Evolutionary conservation across 768 basidiomycete genomes (phyloP).

Genomic region (Tricholoma terreum): DNA sequence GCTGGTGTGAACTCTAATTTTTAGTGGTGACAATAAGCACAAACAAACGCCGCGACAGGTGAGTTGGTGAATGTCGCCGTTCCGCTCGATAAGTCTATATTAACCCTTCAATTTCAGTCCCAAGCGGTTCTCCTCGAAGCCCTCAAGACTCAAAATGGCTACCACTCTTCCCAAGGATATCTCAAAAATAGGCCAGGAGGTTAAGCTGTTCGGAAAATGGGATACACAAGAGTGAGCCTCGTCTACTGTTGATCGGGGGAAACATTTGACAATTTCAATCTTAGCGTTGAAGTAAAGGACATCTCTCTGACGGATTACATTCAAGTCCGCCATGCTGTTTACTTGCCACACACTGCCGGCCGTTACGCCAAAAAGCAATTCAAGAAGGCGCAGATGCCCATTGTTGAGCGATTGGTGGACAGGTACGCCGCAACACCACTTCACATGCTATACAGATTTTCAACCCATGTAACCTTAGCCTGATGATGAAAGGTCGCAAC

Average conservation of each 20-base stretch:
- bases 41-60: conserved; percentile 41
- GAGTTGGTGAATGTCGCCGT: conserved; percentile 24
- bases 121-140: conserved; percentile 32
- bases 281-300: conserved; percentile 96
- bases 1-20: conserved; percentile 41
- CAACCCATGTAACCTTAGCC: conserved; percentile 39
- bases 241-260: not conserved
- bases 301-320: conserved; percentile 99
- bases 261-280: not conserved
- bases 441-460: not conserved
- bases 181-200: conserved; percentile 75
- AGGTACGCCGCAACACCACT: conserved; percentile 53
- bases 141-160: conserved; percentile 54
- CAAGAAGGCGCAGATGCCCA: conserved; percentile 99
- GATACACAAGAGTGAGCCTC: conserved; percentile 87
- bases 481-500: conserved; percentile 99
- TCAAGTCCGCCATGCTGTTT: conserved; percentile 97
- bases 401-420: conserved; percentile 98
- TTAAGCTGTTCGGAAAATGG: conserved; percentile 99
- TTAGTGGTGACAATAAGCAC: conserved; percentile 40
- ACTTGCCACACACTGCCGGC: conserved; percentile 97
- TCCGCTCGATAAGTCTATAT: conserved; percentile 31
- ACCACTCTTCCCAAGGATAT: conserved; percentile 81
- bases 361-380: conserved; percentile 99
- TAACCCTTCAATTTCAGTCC: conserved; percentile 17